Evolutionary conservation across 169 alveolate genomes (phyloP).

Genomic region (Cryptosporidium meleagridis): DNA sequence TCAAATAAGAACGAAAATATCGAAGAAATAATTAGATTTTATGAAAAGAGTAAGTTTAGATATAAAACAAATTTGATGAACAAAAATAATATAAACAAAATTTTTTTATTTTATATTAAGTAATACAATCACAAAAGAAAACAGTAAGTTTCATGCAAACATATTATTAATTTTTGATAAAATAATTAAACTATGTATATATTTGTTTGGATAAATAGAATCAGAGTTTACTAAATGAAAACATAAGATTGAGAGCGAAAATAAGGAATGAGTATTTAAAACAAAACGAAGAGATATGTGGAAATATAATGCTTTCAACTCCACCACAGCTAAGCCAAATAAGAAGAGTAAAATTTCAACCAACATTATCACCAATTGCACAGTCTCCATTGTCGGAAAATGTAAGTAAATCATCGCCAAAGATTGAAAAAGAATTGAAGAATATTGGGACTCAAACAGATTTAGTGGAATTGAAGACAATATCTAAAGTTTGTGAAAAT

Average conservation of each 20-base stretch:
- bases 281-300: constrained; percentile 20
- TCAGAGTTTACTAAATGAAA: constrained; percentile 58
- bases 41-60: constrained; percentile 60
- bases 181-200: background rate
- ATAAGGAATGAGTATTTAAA: constrained; percentile 25
- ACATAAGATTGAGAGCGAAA: constrained; percentile 66
- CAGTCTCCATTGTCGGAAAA: constrained; percentile 64
- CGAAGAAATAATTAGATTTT: constrained; percentile 45
- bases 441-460: constrained; percentile 38
- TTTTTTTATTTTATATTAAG: background rate
- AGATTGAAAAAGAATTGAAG: constrained; percentile 5
- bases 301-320: constrained; percentile 1
- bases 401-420: background rate
- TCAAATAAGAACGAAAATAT: constrained; percentile 41
- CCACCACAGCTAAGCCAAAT: constrained; percentile 70
- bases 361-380: constrained; percentile 67
- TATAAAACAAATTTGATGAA: background rate
- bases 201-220: constrained; percentile 3
- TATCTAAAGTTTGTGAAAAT: background rate
- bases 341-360: constrained; percentile 64
- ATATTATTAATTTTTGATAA: background rate
- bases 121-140: constrained; percentile 62
- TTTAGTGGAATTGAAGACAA: background rate
- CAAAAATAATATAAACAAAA: background rate
- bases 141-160: constrained; percentile 58